These are phyloP conservation scores for Akanthomyces muscarius DNA, from an alignment of 2,329 filamentous ascomycete genomes.

Conservation along the genomic window DNA sequence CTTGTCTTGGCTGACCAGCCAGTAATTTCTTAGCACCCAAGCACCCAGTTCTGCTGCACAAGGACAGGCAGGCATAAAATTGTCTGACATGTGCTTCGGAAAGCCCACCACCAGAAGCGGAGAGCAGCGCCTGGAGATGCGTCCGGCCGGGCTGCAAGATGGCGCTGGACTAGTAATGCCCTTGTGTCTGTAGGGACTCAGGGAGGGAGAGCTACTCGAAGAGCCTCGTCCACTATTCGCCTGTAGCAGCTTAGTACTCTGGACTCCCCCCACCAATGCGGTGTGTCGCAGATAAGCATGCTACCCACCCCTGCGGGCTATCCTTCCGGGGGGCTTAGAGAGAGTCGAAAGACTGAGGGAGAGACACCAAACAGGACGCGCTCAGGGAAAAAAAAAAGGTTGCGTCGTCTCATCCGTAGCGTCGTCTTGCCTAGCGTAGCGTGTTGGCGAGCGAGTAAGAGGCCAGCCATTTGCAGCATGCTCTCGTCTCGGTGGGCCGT, in stretches of 20 bases:
- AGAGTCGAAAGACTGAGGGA: background rate
- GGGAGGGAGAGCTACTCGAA: too few relatives aligned
- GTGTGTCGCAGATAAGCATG: constrained; percentile 17
- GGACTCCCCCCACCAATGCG: constrained; percentile 15
- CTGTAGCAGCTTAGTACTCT: background rate
- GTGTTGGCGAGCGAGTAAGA: constrained; percentile 10
- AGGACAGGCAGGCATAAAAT: constrained; percentile 18
- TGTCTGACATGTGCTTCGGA: constrained; percentile 25
- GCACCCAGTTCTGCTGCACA: background rate
- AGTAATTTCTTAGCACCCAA: background rate
- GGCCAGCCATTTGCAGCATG: constrained; percentile 7
- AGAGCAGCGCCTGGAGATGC: constrained; percentile 11
- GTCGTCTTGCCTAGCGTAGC: constrained; percentile 4
- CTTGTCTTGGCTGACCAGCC: constrained; percentile 20
- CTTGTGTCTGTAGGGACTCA: too few relatives aligned
- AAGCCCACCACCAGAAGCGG: background rate
- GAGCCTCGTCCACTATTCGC: constrained; percentile 1
- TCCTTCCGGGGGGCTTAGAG: background rate
- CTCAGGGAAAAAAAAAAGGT: background rate
- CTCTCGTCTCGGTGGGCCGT: constrained; percentile 3
- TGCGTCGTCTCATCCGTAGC: constrained; percentile 1
- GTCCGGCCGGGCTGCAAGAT: constrained; percentile 12
- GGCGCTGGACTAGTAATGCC: background rate
- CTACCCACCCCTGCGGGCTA: constrained; percentile 3
- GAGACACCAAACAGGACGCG: background rate